Base-by-base conservation (phyloP, 495 filamentous ascomycete species). In the Lineolata rhizophorae region DNA sequence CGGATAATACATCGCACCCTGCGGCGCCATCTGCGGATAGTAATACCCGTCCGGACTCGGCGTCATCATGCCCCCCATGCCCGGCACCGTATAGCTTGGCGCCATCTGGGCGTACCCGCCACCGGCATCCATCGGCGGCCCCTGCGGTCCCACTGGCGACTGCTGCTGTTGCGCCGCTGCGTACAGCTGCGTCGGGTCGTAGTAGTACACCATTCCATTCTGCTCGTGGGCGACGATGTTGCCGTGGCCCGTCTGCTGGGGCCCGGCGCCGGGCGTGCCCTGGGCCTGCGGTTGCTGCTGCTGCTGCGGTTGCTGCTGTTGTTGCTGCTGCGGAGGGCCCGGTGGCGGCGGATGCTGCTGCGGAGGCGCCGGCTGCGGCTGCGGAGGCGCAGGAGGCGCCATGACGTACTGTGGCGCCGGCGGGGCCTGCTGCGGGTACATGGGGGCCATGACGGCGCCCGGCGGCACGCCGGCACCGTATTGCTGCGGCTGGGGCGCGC, bases 121-220 rank as follows among this genome's bases (percentile, higher is more conserved):
- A n/a, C n/a, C n/a, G n/a, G n/a, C n/a, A n/a, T n/a, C n/a, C n/a
- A n/a, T n/a, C n/a, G n/a, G n/a, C 22, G 22, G 22, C 22, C 8
- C 12, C 22, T 26, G 22, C 22, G 22, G 8, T 18, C 61, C 51
- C 36, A 69, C 62, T 5, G 63, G 46, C 26, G 61, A 61, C 12
- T 29, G 8, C 54, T 41, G 32, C 22, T 25, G 6, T n/a, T 6
- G 22, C 6, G 22, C 22, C 22, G 22, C 22, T n/a, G 6, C 22
- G 55, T 46, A 56, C 35, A 81, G 56, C 49, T 87, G 76, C 6
- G 71, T 62, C 19, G 76, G 62, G 44, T 91, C 74, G 36, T 82
- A 83, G 49, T 92, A 99, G 51, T 92, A 95, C 3, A 92, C 82
- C 59, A 84, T 94, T 29, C 90, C 87, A 39, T 85, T 83, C 40